Percentiles rank a stretch among this genome's conserved stretches.
phyloP scores from a whole-genome alignment of 169 alveolate species.

The Plasmodium blacklocki region DNA sequence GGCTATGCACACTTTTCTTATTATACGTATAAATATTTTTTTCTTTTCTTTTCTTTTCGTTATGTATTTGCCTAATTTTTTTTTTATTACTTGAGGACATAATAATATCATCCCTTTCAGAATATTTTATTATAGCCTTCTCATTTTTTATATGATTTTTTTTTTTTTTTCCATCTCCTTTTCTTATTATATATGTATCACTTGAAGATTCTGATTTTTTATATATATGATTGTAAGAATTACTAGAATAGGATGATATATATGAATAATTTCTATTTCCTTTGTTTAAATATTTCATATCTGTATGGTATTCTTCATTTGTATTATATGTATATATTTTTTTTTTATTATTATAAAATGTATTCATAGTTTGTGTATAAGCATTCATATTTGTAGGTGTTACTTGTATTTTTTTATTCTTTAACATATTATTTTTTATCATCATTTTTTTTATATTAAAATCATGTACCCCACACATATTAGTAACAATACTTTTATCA shows the following conservation, averaged over 20 bases:
- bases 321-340: not conserved
- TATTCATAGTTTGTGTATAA: conserved; percentile 7
- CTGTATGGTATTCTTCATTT: conserved; percentile 1
- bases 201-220: not conserved
- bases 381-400: conserved; percentile 46
- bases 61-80: not conserved
- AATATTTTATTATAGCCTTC: not conserved
- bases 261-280: not conserved
- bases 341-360: not conserved
- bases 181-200: not conserved
- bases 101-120: not conserved
- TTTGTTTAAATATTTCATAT: conserved; percentile 5
- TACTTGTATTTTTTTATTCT: conserved; percentile 52
- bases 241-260: conserved; percentile 8
- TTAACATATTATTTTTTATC: conserved; percentile 17
- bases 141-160: not conserved
- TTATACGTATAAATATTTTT: not conserved
- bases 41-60: not conserved
- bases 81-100: not conserved
- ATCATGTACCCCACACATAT: conserved; percentile 21
- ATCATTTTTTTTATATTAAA: conserved; percentile 45
- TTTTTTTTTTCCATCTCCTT: not conserved
- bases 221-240: not conserved
- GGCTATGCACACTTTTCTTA: too few species aligned
- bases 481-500: conserved; percentile 14